Evolutionary conservation across 2,329 filamentous ascomycete species (phyloP).

Genomic region (Hymenoscyphus infarciens): DNA sequence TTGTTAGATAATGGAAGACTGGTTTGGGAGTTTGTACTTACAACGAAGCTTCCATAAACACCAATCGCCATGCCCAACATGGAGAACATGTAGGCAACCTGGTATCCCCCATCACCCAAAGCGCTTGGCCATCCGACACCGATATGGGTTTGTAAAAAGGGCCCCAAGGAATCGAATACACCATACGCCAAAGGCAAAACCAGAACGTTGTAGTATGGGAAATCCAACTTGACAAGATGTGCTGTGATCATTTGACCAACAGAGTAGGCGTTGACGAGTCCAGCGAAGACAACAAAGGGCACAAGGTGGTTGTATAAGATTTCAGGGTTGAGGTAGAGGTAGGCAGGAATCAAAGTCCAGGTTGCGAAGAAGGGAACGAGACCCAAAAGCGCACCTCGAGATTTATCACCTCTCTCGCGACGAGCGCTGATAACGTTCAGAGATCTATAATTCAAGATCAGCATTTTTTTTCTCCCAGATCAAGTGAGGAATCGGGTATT

Average conservation of each 20-base stretch:
- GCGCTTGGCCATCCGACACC: conserved; percentile 70
- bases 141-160: conserved; percentile 54
- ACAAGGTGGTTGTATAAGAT: conserved; percentile 82
- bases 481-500: not conserved
- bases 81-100: conserved; percentile 86
- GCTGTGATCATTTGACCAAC: conserved; percentile 95
- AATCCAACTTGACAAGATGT: conserved; percentile 81
- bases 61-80: conserved; percentile 82
- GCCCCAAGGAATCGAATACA: conserved; percentile 77
- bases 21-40: conserved; percentile 33
- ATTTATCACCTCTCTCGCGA: conserved; percentile 66
- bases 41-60: conserved; percentile 95
- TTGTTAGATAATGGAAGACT: not conserved
- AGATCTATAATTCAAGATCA: conserved; percentile 46
- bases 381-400: conserved; percentile 73
- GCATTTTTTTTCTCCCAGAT: not conserved
- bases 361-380: conserved; percentile 75
- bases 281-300: conserved; percentile 84
- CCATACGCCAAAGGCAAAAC: conserved; percentile 73
- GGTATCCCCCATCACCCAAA: conserved; percentile 74
- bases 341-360: conserved; percentile 73
- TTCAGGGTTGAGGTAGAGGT: conserved; percentile 78
- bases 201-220: conserved; percentile 88
- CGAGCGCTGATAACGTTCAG: conserved; percentile 82
- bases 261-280: conserved; percentile 88